Base-by-base conservation (phyloP, 331 rosid genomes). In the Cucumis variabilis region DNA sequence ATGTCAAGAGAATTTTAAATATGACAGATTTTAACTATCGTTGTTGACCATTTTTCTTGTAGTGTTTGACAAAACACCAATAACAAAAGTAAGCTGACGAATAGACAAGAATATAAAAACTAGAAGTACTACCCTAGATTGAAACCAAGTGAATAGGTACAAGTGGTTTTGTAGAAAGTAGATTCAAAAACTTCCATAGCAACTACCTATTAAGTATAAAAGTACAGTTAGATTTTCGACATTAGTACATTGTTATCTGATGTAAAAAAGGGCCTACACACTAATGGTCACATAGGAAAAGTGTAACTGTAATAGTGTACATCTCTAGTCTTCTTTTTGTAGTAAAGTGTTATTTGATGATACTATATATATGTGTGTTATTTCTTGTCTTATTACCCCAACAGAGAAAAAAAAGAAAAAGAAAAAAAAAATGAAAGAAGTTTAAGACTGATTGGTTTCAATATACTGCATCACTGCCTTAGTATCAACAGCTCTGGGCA, bases 391-490 rank as follows among this genome's bases (percentile, higher is more conserved):
- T 33, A 33, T 44, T 50, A 75, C 58, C 55, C 55, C 55, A 55
- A 55, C 63, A 55, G 63, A 55, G 63, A 55, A 55, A 16, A 58
- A 4, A 58, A 58, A 58, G 2, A 5, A 37, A 37, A 33, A 33
- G 37, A 33, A 33, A 33, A 33, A 4, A 5, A 33, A 37, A 37
- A 37, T 4, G 44, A 37, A 37, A 37, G 7, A 37, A 16, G 33
- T 76, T 76, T 15, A 78, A 78, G 66, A n/a, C 23, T 53, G 33
- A 78, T 25, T 16, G 66, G 66, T 24, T 41, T n/a, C 62, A 51
- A 78, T 78, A 16, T 53, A 78, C 83, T 78, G 44, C 44, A 51
- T 50, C 3, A 78, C 83, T 15, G 63, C 24, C 44, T 78, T 78
- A 9, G 83, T 24, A 48, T 78, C 66, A 15, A 13, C 23, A 78